Percentiles rank a stretch among this genome's conserved stretches.
phyloP scores from a whole-genome alignment of 1,139 yeast species.

The Yamadazyma dushanensis region DNA sequence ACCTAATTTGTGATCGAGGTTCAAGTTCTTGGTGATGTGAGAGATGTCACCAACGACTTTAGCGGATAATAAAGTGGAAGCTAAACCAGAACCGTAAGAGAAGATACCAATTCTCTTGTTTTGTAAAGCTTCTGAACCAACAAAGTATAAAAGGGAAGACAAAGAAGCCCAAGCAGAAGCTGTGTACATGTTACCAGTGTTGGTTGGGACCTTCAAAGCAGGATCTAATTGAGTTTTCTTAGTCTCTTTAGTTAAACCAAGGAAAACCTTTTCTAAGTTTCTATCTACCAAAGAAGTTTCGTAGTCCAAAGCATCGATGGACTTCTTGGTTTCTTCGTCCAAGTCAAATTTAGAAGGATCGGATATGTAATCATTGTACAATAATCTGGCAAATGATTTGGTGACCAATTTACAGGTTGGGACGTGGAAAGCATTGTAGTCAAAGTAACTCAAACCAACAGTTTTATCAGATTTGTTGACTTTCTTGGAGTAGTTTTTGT shows the following conservation, averaged over 20 bases:
- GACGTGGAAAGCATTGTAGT: constrained; percentile 95
- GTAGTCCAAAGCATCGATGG: constrained; percentile 62
- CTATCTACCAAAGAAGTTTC: constrained; percentile 80
- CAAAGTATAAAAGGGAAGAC: constrained; percentile 75
- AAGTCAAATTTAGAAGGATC: constrained; percentile 59
- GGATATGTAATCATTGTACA: constrained; percentile 82
- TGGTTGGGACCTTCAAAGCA: constrained; percentile 84
- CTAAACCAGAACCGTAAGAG: constrained; percentile 98
- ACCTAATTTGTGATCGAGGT: constrained; percentile 66
- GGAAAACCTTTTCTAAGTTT: constrained; percentile 80
- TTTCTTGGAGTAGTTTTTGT: constrained; percentile 79
- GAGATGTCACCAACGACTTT: constrained; percentile 81
- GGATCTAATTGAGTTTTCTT: constrained; percentile 75
- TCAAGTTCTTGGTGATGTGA: constrained; percentile 61
- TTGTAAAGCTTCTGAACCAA: constrained; percentile 71
- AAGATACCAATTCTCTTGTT: constrained; percentile 87
- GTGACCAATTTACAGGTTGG: constrained; percentile 96
- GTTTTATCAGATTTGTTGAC: constrained; percentile 61
- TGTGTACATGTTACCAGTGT: constrained; percentile 98
- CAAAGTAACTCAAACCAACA: constrained; percentile 76
- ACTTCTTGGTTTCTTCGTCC: constrained; percentile 56
- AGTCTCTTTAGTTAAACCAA: constrained; percentile 72
- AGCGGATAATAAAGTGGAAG: constrained; percentile 83
- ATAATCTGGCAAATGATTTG: constrained; percentile 89
- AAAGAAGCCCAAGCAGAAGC: constrained; percentile 91